Base-by-base conservation (phyloP, 2,329 filamentous ascomycete species). In the Fusarium sp. region DNA sequence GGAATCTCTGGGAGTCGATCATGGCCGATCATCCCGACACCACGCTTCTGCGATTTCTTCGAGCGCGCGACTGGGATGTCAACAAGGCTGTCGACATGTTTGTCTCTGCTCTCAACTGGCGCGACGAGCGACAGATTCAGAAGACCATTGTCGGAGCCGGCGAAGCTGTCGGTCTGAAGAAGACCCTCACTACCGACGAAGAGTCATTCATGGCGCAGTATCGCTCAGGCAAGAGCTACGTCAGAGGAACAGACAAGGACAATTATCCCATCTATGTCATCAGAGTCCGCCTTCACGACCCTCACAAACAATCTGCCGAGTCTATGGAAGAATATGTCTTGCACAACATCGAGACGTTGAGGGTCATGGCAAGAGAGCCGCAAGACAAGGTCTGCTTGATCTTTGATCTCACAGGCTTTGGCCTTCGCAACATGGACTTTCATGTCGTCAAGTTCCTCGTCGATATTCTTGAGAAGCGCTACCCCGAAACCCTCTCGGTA, bases 381-480 rank as follows among this genome's bases (percentile, higher is more conserved):
- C n/a, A 75, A 27, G 73, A 76, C 3, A 76, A 66, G 18, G 69
- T 63, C 23, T 75, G 73, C 35, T 67, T 94, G 63, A 81, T 94
- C 58, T 94, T 94, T 77, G 92, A 94, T 80, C 91, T 94, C 87
- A 91, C 87, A 12, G 85, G 88, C 69, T 94, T 94, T 78, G 87
- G 87, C 19, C 84, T 94, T 78, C 86, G 89, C 16, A 94, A 94
- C 81, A 93, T 94, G 86, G 92, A 94, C 80, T 94, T 93, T 78
- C 86, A 89, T 1, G 91, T 92, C 1, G 90, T 94, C 57, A 94
- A 93, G 74, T 94, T 93, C 82, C 92, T 94, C 84, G 92, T 94
- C 81, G 92, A 93, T 74, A 92, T 91, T 77, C 93, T 94, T 75
- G 92, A 94, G 82, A 91, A 92, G 54, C 92, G 93, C 77, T 94